A percentile compares a stretch with the other conserved stretches of the same genome.
These are phyloP conservation scores for Salix brachista DNA, from an alignment of 345 rosid genomes.

Conservation along the genomic window DNA sequence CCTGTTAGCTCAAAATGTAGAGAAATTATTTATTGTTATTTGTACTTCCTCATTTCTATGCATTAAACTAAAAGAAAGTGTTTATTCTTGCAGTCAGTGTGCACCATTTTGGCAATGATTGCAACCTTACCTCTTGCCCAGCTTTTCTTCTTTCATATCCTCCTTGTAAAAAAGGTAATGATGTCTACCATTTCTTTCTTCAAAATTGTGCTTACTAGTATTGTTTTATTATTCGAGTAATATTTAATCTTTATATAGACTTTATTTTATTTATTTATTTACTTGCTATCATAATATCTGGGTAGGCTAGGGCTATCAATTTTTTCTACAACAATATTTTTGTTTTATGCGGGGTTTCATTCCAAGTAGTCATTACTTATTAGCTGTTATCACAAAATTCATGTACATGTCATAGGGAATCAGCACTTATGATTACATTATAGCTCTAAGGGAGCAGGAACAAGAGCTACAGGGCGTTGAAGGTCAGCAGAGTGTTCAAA, in stretches of 20 bases:
- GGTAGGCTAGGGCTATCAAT: background rate
- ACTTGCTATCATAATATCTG: background rate
- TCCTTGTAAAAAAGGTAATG: conserved; percentile 81
- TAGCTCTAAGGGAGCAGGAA: conserved; percentile 95
- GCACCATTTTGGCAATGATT: conserved; percentile 88
- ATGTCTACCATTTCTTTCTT: background rate
- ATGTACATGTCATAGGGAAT: conserved; percentile 59
- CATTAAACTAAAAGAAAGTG: background rate
- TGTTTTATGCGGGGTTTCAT: background rate
- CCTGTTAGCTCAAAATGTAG: background rate
- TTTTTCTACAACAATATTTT: background rate
- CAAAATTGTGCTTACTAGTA: background rate
- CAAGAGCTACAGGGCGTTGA: conserved; percentile 87
- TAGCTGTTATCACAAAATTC: background rate
- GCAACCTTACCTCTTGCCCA: conserved; percentile 94
- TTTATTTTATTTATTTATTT: too few species aligned
- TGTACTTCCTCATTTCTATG: background rate
- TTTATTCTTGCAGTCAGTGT: conserved; percentile 51
- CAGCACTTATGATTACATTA: conserved; percentile 94
- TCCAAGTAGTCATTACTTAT: background rate
- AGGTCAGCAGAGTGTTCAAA: conserved; percentile 90
- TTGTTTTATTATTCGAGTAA: background rate
- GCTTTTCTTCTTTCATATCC: conserved; percentile 94
- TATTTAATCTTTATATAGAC: background rate
- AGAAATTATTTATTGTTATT: background rate